Evolutionary conservation across 805 yeast genomes (phyloP), one percentile per base, ranked within the genome.

Genomic region (Metschnikowia picachoensis): DNA sequence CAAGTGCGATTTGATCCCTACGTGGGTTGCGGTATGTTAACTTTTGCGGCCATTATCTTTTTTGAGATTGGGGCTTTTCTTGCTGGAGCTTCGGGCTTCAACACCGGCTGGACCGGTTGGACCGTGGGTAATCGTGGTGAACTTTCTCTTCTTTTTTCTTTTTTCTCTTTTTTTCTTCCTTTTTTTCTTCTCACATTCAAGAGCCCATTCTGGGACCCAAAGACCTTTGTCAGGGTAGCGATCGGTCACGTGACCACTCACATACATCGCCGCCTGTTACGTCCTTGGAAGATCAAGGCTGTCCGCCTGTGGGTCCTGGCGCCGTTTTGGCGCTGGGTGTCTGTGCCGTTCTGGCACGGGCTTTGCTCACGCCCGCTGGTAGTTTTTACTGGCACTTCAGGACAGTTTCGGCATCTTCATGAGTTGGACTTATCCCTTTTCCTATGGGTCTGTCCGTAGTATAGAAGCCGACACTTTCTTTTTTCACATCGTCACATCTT

Each of bases 1-100:
- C 79, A 92, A 92, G 77, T 91, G 97, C 79, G 99, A 92, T 76
- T 81, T 92, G 61, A 97, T 92, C 43, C 99, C 99, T 53, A 92
- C 97, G 39, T 92, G 98, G 97, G 97, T 89, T 61, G 97, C 98
- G 61, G 98, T 91, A 89, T 79, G 98, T 90, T 47, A 35, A 34
- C 32, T 35, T 32, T 33, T 36, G n/a, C 12, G 34, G 15, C 15
- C 50, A 11, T 33, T 40, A 38, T 15, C 32, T 30, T 32, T 47
- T 37, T 41, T 45, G 34, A 7, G 15, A n/a, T 30, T n/a, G 11
- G 3, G 15, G n/a, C 10, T 10, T n/a, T 12, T 31, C 2, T 14
- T 8, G 12, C 8, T 31, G 34, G 34, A n/a, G 15, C 34, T 11
- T 31, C 34, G 15, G 15, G 34, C 15, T n/a, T n/a, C 34, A 13